These are phyloP conservation scores for Pythium aphanidermatum DNA, from an alignment of 352 stramenopile genomes.

Conservation along the genomic window DNA sequence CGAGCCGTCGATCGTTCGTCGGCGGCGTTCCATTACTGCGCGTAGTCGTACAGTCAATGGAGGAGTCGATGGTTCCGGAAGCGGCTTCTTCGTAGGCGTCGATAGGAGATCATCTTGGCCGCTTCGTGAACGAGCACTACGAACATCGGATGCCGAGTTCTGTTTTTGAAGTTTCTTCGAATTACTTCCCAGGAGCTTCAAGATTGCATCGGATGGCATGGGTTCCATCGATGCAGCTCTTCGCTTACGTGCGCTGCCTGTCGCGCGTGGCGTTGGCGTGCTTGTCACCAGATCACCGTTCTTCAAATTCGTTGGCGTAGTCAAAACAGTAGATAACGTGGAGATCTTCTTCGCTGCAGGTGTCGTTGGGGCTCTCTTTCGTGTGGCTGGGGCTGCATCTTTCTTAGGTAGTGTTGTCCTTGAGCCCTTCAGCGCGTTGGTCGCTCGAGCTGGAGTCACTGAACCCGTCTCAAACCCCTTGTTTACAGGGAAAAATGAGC, in stretches of 20 bases:
- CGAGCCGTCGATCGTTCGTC: not conserved
- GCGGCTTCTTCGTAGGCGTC: conserved; percentile 1
- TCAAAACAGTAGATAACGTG: not conserved
- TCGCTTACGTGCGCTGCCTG: conserved; percentile 28
- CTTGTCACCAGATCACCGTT: not conserved
- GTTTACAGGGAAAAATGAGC: conserved; percentile 67
- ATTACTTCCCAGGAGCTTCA: conserved; percentile 36
- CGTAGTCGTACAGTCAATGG: conserved; percentile 12
- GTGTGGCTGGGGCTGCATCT: not conserved
- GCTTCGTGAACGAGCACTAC: not conserved
- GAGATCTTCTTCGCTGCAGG: not conserved
- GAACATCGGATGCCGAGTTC: conserved; percentile 8
- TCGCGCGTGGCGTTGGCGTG: conserved; percentile 2
- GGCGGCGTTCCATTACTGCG: conserved; percentile 12
- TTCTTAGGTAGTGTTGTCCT: conserved; percentile 1
- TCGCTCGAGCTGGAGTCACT: not conserved
- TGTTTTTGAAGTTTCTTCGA: conserved; percentile 18
- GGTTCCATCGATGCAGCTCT: conserved; percentile 64
- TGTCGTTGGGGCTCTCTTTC: not conserved
- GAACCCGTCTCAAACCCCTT: conserved; percentile 17
- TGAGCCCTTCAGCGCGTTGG: not conserved
- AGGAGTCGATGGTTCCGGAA: not conserved
- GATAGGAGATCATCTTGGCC: not conserved
- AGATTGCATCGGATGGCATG: conserved; percentile 53
- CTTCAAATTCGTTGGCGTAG: not conserved